A percentile compares a stretch with the other conserved stretches of the same genome.
These are phyloP conservation scores for Gracilaria caudata DNA, from an alignment of 23 red algal genomes.

Conservation along the genomic window DNA sequence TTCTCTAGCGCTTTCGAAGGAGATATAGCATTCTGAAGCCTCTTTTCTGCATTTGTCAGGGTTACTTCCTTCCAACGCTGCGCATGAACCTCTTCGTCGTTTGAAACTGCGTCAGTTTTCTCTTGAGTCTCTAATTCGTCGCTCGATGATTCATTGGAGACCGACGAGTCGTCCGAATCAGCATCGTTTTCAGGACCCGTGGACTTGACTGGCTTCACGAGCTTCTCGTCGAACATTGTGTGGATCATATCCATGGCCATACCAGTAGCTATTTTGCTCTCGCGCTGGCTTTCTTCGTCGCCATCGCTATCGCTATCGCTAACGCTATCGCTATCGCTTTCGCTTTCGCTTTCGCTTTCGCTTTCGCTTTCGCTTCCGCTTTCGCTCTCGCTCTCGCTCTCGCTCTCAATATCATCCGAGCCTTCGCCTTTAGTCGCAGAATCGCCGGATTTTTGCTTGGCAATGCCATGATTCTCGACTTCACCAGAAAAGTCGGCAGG, in stretches of 20 bases:
- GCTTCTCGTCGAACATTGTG: too few relatives aligned
- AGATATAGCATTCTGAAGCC: conserved; percentile 27
- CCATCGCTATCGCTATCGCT: conserved; percentile 27
- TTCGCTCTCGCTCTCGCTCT: conserved; percentile 8
- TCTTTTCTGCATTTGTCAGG: conserved; percentile 34
- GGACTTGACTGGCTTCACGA: background rate
- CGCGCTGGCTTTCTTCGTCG: background rate
- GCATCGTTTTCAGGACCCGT: too few relatives aligned
- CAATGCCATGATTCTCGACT: background rate
- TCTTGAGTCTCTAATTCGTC: conserved; percentile 8
- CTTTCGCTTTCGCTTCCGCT: conserved; percentile 4
- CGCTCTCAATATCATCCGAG: background rate
- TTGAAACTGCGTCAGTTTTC: background rate
- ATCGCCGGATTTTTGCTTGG: conserved; percentile 17
- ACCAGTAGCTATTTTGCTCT: background rate
- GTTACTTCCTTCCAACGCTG: conserved; percentile 53
- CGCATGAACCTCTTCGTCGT: conserved; percentile 24
- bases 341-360: conserved; percentile 25
- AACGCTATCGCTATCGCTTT: conserved; percentile 26
- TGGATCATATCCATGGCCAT: background rate
- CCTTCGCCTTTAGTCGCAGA: background rate
- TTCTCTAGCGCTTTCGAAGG: conserved; percentile 59
- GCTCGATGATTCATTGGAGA: background rate
- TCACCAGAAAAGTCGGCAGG: conserved; percentile 7
- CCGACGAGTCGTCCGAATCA: background rate